Conservation (phyloP, 192 early-diverging fungal species). For the Backusella macrospora region DNA sequence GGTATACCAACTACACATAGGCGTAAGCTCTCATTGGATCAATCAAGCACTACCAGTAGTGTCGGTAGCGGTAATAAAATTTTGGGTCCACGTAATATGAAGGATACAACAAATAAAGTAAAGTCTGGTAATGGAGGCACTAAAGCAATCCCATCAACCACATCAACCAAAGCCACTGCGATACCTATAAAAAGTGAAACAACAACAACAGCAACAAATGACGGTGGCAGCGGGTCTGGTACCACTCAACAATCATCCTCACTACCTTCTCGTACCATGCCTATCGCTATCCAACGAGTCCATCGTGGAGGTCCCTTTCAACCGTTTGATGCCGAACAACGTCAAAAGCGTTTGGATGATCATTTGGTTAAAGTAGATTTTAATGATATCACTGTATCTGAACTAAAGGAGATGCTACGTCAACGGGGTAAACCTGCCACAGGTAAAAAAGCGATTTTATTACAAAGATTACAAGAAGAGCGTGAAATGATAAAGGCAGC, state of each 20-base stretch:
- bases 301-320: slow-evolving; percentile 4
- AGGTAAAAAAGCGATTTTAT: slow-evolving; percentile 72
- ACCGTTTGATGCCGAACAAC: slow-evolving; percentile 47
- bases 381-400: slow-evolving; percentile 74
- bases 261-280: slow-evolving; percentile 35
- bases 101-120: not conserved
- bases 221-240: not conserved
- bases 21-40: not conserved
- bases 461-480: slow-evolving; percentile 68
- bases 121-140: not conserved
- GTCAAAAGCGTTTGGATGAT: slow-evolving; percentile 63
- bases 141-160: slow-evolving; percentile 5
- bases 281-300: slow-evolving; percentile 40
- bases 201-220: slow-evolving; percentile 1
- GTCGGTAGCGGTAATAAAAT: not conserved
- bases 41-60: not conserved
- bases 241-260: slow-evolving; percentile 21
- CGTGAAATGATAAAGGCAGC: slow-evolving; percentile 20
- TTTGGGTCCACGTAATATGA: not conserved
- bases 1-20: not conserved
- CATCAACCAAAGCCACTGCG: not conserved
- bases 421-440: slow-evolving; percentile 67
- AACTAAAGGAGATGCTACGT: slow-evolving; percentile 76
- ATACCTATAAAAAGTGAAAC: slow-evolving; percentile 4
- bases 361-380: slow-evolving; percentile 67